Base-by-base conservation (phyloP, 148 eudicot genomes). In the Rhododendron simsii region DNA sequence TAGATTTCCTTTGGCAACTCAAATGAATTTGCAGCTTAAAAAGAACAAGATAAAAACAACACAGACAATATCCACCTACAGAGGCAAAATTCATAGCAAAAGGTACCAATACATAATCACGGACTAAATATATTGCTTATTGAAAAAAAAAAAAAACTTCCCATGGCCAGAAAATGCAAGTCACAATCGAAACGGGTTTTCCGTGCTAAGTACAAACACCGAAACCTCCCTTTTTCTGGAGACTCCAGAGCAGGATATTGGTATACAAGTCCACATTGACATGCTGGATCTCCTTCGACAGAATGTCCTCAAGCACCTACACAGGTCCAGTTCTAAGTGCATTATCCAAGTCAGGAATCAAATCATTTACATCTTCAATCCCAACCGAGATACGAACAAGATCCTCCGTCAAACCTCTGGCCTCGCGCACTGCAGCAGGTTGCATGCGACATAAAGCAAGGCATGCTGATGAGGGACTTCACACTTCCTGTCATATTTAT, bases 381-480 rank as follows among this genome's bases (percentile, higher is more conserved):
- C 99, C 99, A 11, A 97, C 98, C 7, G 99, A 97, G 59, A 97
- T 92, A 50, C 99, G 96, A 39, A 97, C 93, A 35, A 97, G 96
- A 91, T 97, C 99, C 85, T 97, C 96, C 1, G 95, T 93, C 63
- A 95, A 88, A 81, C 99, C 99, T 91, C 98, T 91, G 35, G 95
- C 95, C 87, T 95, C 94, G 14, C 99, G 93, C 48, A 92, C 95
- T 47, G 85, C 93, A 65, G 94, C 90, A 47, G 99, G 98, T 90
- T 51, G 99, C 98, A 79, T 97, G 99, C n/a, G 99, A 97, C 99
- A 97, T 97, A 87, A 95, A 97, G 93, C 98, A 94, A 0, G 99
- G 98, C 95, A 97, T 88, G 94, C 98, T 97, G 89, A 97, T 97
- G 69, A 97, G 98, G 30, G 99, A 97, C 87, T 97, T 97, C 35